Evolutionary conservation across 805 yeast genomes (phyloP).

Genomic region (Ogataea pignaliae): DNA sequence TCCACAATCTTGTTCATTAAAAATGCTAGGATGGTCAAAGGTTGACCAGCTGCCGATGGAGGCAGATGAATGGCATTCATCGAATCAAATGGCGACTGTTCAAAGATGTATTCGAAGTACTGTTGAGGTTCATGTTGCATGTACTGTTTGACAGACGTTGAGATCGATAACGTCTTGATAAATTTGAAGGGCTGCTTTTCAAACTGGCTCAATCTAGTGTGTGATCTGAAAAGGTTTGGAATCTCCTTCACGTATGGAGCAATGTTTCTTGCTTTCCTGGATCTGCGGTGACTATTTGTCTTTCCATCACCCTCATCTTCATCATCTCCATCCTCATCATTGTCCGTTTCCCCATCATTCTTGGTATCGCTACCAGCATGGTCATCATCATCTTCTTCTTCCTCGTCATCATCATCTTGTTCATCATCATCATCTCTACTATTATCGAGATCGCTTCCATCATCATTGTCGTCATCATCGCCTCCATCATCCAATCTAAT

Average conservation of each 20-base stretch:
- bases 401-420: conserved; percentile 4
- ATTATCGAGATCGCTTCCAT: conserved; percentile 9
- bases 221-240: conserved; percentile 23
- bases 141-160: conserved; percentile 30
- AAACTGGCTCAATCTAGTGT: neutral
- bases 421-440: conserved; percentile 6
- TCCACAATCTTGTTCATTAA: conserved; percentile 37
- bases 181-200: conserved; percentile 7
- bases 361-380: conserved; percentile 6
- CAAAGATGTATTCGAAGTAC: conserved; percentile 23
- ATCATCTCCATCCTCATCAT: conserved; percentile 7
- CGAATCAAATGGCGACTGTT: conserved; percentile 29
- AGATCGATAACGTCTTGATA: conserved; percentile 35
- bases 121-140: conserved; percentile 16
- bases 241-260: conserved; percentile 11
- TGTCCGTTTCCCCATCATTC: conserved; percentile 4
- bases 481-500: conserved; percentile 2
- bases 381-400: conserved; percentile 9
- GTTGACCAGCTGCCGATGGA: conserved; percentile 36
- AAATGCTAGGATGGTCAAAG: conserved; percentile 40
- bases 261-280: no score
- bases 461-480: conserved; percentile 1
- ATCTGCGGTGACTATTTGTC: no score
- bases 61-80: conserved; percentile 46
- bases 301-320: conserved; percentile 12